phyloP scores from a whole-genome alignment of 352 stramenopile species.

The Phytophthora ohioensis region DNA sequence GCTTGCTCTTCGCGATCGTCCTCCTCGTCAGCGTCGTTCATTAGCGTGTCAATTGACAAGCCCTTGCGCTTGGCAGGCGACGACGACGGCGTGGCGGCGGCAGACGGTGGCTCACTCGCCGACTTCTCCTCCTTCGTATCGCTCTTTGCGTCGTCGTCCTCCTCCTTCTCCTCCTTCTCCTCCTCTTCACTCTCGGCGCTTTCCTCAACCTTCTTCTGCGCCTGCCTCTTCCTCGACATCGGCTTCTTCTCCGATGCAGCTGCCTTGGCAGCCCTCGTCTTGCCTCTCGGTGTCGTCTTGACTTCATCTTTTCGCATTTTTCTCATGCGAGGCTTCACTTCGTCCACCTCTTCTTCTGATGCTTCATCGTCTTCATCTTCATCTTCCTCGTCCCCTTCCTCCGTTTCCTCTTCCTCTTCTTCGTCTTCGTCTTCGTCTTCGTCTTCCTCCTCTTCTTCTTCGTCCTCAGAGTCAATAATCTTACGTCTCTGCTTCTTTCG shows the following conservation, averaged over 20 bases:
- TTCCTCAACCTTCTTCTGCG: constrained; percentile 36
- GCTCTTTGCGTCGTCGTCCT: constrained; percentile 27
- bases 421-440: constrained; percentile 33
- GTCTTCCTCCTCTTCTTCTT: constrained; percentile 42
- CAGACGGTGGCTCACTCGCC: constrained; percentile 37
- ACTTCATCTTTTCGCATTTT: constrained; percentile 30
- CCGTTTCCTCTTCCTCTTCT: constrained; percentile 29
- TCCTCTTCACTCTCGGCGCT: constrained; percentile 40
- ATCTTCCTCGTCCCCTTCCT: constrained; percentile 37
- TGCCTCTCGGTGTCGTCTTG: constrained; percentile 34
- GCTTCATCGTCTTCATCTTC: constrained; percentile 33
- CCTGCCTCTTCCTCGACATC: constrained; percentile 20
- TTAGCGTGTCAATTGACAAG: constrained; percentile 69
- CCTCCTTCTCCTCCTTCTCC: constrained; percentile 23
- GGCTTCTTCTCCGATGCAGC: constrained; percentile 24
- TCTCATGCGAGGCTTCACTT: constrained; percentile 23
- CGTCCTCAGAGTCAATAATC: constrained; percentile 49
- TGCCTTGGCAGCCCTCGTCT: constrained; percentile 33
- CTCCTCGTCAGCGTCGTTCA: constrained; percentile 56
- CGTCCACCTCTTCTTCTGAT: constrained; percentile 26
- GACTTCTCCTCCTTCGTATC: constrained; percentile 34
- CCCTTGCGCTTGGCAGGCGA: constrained; percentile 56
- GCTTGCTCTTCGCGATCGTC: constrained; percentile 31
- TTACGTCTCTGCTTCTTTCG: constrained; percentile 48
- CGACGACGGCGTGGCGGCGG: constrained; percentile 37